phyloP scores from a whole-genome alignment of 192 early-diverging fungal genomes.

The Podila clonocystis region DNA sequence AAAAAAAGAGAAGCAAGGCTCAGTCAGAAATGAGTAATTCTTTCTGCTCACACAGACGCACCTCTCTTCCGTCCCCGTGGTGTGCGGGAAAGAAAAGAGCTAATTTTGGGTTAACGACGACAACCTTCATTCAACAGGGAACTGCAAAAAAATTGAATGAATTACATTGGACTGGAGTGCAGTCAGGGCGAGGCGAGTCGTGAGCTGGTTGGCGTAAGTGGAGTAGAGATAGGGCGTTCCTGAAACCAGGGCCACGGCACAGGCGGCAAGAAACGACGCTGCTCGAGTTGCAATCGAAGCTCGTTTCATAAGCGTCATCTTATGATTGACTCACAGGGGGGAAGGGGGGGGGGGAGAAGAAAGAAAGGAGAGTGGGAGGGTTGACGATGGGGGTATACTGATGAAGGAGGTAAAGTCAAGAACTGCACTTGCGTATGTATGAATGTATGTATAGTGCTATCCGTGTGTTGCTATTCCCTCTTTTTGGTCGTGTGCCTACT shows the following conservation, averaged over 20 bases:
- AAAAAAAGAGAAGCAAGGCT: slow-evolving; percentile 3
- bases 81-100: background rate
- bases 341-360: background rate
- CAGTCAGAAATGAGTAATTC: background rate
- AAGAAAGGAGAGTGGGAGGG: background rate
- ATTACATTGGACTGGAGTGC: slow-evolving; percentile 49
- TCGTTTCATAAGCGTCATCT: background rate
- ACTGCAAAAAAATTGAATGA: background rate
- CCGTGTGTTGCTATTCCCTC: too few relatives aligned
- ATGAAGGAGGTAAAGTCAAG: too few relatives aligned
- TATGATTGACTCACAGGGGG: too few relatives aligned
- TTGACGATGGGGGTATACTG: background rate
- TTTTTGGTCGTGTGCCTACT: too few relatives aligned
- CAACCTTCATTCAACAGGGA: background rate
- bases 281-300: slow-evolving; percentile 14
- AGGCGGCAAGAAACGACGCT: slow-evolving; percentile 37
- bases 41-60: too few relatives aligned
- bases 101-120: background rate
- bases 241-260: slow-evolving; percentile 40
- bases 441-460: too few relatives aligned
- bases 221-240: slow-evolving; percentile 50
- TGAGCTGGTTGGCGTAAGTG: slow-evolving; percentile 49
- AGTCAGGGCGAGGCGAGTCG: slow-evolving; percentile 29
- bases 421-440: too few relatives aligned
- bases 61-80: background rate